Base-by-base conservation (phyloP, 177 flowering plant species). In the Telopea speciosissima region DNA sequence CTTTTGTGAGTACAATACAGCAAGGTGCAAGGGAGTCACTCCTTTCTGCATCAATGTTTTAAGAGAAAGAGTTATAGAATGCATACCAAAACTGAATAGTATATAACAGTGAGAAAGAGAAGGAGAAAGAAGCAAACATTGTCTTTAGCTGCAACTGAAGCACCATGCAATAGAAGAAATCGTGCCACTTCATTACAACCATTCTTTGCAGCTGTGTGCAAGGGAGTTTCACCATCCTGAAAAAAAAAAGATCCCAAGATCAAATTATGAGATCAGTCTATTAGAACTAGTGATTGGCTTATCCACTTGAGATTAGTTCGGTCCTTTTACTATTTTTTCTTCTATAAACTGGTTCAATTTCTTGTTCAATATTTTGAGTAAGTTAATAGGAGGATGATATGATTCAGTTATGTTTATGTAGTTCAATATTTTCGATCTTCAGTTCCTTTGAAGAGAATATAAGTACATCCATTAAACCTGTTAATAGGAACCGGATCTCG, bases 131-230 rank as follows among this genome's bases (percentile, higher is more conserved):
- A 71, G 59, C 78, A 56, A 62, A 95, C 99, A 86, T 90, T 91
- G 59, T 98, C 93, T 82, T 86, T 96, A 73, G 97, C 93, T 83
- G 89, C 97, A 67, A 91, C 70, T 69, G 74, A 80, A 77, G 98
- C 93, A 80, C 98, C 97, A 73, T 70, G 89, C 69, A 83, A 86
- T 65, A 96, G 90, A 81, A 96, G 98, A 74, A 96, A 68, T 70
- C 77, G 65, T 49, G 87, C 92, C 68, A 97, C 87, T 56, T 85
- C 96, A 79, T 75, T 84, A 80, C 97, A 85, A 6, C 98, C 98
- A 85, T 96, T 91, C 85, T 96, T 96, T 58, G 99, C 92, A 13
- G 99, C 99, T 93, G 91, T 90, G 78, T 96, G 99, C 78, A 96
- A 82, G 24, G 99, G 98, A 71, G 97, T 93, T 84, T 96, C 99